Conservation (phyloP, 345 rosid species). For the Salix udensis region DNA sequence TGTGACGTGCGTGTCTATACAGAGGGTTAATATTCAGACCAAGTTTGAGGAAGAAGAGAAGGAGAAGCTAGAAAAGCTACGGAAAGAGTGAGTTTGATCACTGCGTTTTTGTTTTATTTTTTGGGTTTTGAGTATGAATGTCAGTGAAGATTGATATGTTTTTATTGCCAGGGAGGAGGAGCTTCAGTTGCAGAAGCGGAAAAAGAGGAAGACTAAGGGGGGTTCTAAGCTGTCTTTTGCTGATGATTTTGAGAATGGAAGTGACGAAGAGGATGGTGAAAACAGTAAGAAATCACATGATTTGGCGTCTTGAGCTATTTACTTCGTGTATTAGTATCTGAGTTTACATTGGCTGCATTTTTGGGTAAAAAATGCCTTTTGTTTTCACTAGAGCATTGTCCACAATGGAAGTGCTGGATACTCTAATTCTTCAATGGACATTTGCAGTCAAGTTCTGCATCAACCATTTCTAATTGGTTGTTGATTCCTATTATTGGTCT, state of each 20-base stretch:
- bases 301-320: not conserved
- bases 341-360: not conserved
- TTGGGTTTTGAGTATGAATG: not conserved
- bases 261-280: constrained; percentile 66
- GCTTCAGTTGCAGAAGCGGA: constrained; percentile 79
- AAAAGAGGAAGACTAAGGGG: constrained; percentile 78
- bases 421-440: not conserved
- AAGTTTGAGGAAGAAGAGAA: constrained; percentile 97
- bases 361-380: not conserved
- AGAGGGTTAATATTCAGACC: constrained; percentile 92
- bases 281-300: constrained; percentile 31
- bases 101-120: not conserved
- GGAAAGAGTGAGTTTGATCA: constrained; percentile 64
- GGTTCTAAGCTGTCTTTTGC: constrained; percentile 76
- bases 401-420: not conserved
- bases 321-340: not conserved
- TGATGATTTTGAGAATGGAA: constrained; percentile 73
- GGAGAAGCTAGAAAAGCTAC: constrained; percentile 90
- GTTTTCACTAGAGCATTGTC: not conserved
- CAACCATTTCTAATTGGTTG: not conserved
- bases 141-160: not conserved
- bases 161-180: constrained; percentile 72
- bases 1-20: not conserved
- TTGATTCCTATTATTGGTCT: not conserved
- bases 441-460: not conserved